Conservation (phyloP, 2,329 filamentous ascomycete genomes). For the Grosmannia huntii region DNA sequence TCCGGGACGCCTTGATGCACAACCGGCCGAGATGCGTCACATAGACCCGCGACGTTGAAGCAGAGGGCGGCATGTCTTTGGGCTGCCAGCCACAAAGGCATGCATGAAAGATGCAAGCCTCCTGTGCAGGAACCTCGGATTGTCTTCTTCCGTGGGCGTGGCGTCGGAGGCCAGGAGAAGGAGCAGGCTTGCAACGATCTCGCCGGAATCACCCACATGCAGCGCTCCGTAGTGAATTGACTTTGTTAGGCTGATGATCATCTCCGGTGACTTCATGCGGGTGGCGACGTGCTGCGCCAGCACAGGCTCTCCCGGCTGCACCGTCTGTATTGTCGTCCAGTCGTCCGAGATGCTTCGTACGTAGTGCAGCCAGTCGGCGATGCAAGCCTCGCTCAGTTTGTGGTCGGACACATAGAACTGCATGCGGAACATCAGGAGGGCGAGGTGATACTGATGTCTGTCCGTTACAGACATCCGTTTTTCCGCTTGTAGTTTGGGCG, state of each 20-base stretch:
- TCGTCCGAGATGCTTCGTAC: not conserved
- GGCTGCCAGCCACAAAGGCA: not conserved
- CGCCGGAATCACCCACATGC: not conserved
- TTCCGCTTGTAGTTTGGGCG: not conserved
- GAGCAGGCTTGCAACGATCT: not conserved
- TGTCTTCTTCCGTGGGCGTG: not conserved
- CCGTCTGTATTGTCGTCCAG: not conserved
- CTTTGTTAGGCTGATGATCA: not conserved
- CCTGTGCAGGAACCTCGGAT: not conserved
- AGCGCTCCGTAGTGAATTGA: not conserved
- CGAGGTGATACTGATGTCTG: not conserved
- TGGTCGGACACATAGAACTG: not conserved
- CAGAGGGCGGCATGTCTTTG: too few species aligned
- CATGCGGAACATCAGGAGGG: not conserved
- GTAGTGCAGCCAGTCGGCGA: constrained; percentile 3
- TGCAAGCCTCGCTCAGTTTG: constrained; percentile 3
- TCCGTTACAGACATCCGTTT: not conserved
- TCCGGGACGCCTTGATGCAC: not conserved
- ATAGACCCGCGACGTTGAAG: not conserved
- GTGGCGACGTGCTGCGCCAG: not conserved
- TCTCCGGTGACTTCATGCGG: not conserved
- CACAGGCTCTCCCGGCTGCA: not conserved
- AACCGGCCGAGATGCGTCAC: constrained; percentile 1
- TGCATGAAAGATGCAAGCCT: not conserved
- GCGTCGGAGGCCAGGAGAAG: not conserved